Evolutionary conservation across 768 basidiomycete species (phyloP).

Genomic region (Artomyces pyxidatus): DNA sequence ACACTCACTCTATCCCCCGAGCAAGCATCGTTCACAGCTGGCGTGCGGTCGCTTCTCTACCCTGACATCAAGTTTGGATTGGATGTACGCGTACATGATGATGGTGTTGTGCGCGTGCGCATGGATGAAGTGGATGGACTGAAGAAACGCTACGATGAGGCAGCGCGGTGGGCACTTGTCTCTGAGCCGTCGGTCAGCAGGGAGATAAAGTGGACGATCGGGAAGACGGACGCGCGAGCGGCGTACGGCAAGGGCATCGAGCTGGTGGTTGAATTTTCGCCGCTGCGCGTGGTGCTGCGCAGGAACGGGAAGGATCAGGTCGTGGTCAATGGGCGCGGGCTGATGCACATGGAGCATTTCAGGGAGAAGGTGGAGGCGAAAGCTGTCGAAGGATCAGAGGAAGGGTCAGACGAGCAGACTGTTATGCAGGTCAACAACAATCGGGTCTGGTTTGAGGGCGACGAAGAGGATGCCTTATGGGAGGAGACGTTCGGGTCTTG

Average conservation of each 20-base stretch:
- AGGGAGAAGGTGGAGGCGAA: conserved; percentile 50
- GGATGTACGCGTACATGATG: conserved; percentile 75
- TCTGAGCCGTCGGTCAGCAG: conserved; percentile 59
- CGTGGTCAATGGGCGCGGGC: conserved; percentile 79
- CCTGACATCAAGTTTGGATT: conserved; percentile 78
- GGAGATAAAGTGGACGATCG: conserved; percentile 54
- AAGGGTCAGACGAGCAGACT: conserved; percentile 34
- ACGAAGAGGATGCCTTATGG: conserved; percentile 77
- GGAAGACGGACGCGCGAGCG: conserved; percentile 56
- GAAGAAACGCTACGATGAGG: conserved; percentile 84
- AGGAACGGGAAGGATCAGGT: conserved; percentile 76
- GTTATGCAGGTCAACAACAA: conserved; percentile 48
- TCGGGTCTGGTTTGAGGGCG: conserved; percentile 83
- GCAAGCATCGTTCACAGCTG: conserved; percentile 60
- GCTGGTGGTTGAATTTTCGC: conserved; percentile 64
- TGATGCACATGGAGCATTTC: conserved; percentile 99
- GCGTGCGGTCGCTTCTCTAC: conserved; percentile 75
- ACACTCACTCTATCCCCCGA: conserved; percentile 44
- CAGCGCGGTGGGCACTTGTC: conserved; percentile 82
- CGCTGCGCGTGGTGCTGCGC: conserved; percentile 65
- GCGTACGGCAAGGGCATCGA: conserved; percentile 61
- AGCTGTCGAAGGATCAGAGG: conserved; percentile 37
- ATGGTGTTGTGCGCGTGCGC: conserved; percentile 86
- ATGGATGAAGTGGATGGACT: conserved; percentile 84
- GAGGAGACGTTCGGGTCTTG: conserved; percentile 82